Conservation (phyloP, 805 yeast genomes). For the Yarrowia hollandica region DNA sequence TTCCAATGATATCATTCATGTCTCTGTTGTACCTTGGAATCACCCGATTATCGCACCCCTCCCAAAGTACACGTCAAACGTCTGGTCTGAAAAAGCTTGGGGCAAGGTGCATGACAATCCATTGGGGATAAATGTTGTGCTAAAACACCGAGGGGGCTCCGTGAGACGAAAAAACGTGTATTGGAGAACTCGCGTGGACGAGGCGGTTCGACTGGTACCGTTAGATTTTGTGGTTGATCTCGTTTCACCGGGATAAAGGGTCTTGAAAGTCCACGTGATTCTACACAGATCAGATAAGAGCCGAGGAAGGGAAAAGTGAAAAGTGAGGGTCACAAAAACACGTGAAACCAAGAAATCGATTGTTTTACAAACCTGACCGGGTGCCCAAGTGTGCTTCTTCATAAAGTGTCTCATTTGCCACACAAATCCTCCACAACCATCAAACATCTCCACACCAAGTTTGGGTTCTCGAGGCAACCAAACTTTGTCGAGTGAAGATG, state of each 20-base stretch:
- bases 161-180: background rate
- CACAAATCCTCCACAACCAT: too few relatives aligned
- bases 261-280: too few relatives aligned
- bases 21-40: background rate
- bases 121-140: background rate
- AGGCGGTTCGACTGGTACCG: background rate
- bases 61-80: background rate
- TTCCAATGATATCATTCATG: background rate
- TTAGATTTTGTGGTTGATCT: too few relatives aligned
- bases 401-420: too few relatives aligned
- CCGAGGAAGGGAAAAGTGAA: background rate
- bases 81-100: background rate
- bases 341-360: too few relatives aligned
- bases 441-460: background rate
- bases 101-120: constrained; percentile 10
- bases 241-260: too few relatives aligned
- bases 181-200: background rate
- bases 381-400: too few relatives aligned
- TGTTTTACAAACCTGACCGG: too few relatives aligned
- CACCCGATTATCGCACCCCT: background rate
- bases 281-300: background rate
- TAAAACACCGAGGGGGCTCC: too few relatives aligned
- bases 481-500: background rate
- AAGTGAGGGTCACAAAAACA: too few relatives aligned
- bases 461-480: background rate